phyloP scores from a whole-genome alignment of 176 grass and related monocot species.

The Puccinellia tenuiflora region DNA sequence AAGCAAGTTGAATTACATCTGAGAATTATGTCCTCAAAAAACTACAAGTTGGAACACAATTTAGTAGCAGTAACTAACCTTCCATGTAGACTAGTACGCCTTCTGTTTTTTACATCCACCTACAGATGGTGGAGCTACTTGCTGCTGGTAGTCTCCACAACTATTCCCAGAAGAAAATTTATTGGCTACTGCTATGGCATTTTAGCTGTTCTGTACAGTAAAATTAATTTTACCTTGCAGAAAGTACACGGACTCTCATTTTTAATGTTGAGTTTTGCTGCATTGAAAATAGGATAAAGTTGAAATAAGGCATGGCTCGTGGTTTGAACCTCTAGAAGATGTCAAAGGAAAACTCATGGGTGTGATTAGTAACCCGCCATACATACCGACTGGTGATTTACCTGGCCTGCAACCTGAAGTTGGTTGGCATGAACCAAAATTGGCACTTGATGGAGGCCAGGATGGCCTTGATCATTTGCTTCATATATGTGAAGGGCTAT shows the following conservation, averaged over 20 bases:
- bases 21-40: background rate
- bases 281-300: conserved; percentile 61
- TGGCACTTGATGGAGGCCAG: conserved; percentile 76
- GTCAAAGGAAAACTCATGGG: conserved; percentile 69
- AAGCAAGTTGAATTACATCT: background rate
- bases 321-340: conserved; percentile 80
- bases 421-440: conserved; percentile 75
- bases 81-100: background rate
- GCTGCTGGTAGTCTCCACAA: background rate
- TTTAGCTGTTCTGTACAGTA: background rate
- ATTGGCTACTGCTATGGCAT: background rate
- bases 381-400: conserved; percentile 70
- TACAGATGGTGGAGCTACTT: too few species aligned
- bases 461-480: conserved; percentile 77
- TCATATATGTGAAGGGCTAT: conserved; percentile 75
- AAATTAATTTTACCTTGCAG: background rate
- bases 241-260: background rate
- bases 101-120: background rate
- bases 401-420: conserved; percentile 90
- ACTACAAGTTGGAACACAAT: background rate
- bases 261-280: background rate
- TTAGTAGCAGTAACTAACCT: background rate
- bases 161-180: background rate
- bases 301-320: conserved; percentile 73
- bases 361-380: conserved; percentile 90